Conservation (phyloP, 371 early-diverging fungal genomes). For the Edhazardia aedis region DNA sequence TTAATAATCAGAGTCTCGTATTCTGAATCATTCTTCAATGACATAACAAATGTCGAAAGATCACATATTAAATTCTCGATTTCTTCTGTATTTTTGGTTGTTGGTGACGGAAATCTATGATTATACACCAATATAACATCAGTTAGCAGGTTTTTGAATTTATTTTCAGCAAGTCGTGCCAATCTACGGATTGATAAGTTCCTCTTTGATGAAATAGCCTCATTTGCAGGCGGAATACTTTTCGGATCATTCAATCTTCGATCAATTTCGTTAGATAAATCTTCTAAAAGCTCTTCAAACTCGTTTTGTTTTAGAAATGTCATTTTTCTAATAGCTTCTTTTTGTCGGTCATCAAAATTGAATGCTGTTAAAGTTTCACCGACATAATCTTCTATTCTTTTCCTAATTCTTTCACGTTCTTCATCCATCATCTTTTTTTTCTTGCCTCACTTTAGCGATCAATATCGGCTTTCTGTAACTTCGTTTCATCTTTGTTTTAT, state of each 20-base stretch:
- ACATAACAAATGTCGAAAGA: constrained; percentile 5
- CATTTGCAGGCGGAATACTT: not conserved
- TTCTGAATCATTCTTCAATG: not conserved
- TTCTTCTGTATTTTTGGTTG: constrained; percentile 10
- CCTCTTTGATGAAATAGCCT: constrained; percentile 10
- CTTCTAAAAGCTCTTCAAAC: constrained; percentile 39
- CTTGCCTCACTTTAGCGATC: no score
- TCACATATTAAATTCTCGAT: constrained; percentile 20
- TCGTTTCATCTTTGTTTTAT: no score
- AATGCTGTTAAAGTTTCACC: not conserved
- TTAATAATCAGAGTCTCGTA: not conserved
- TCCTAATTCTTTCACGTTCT: constrained; percentile 8
- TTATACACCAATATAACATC: constrained; percentile 37
- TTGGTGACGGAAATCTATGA: constrained; percentile 13
- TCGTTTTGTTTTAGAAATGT: constrained; percentile 24
- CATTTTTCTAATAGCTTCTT: constrained; percentile 38
- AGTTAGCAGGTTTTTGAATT: constrained; percentile 38
- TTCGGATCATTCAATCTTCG: constrained; percentile 5
- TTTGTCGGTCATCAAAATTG: constrained; percentile 9
- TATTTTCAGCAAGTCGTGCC: constrained; percentile 21
- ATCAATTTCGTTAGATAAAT: constrained; percentile 41
- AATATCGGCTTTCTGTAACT: no score
- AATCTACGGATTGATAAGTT: constrained; percentile 28
- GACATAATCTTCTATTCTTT: constrained; percentile 11
- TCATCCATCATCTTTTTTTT: no score